phyloP scores from a whole-genome alignment of 2,329 filamentous ascomycete species.

The Parastagonospora nodorum region DNA sequence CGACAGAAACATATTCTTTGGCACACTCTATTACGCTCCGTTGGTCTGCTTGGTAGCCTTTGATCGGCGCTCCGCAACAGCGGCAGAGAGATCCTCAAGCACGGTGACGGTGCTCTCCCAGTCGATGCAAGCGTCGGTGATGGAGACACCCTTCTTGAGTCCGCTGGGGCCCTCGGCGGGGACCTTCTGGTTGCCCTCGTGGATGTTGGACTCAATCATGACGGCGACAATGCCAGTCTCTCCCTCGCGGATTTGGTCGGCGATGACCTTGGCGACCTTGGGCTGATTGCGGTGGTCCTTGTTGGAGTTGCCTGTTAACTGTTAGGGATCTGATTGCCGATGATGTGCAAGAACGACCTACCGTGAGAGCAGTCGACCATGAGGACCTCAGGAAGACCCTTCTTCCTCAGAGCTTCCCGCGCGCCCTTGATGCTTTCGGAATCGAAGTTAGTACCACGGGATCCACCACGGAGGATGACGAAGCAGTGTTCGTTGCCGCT shows the following conservation, averaged over 20 bases:
- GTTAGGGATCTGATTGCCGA: constrained; percentile 14
- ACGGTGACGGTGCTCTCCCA: constrained; percentile 86
- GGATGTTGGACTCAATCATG: constrained; percentile 99
- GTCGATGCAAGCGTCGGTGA: constrained; percentile 94
- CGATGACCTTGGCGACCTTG: constrained; percentile 81
- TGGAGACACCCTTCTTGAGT: constrained; percentile 88
- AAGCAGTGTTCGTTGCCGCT: constrained; percentile 96
- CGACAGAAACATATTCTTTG: background rate
- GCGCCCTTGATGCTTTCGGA: constrained; percentile 78
- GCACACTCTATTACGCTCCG: constrained; percentile 23
- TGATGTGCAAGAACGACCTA: constrained; percentile 48
- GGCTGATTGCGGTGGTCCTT: constrained; percentile 99
- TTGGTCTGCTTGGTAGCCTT: constrained; percentile 32
- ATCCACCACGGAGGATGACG: constrained; percentile 91
- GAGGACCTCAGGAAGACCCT: constrained; percentile 84
- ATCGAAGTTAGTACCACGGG: constrained; percentile 92
- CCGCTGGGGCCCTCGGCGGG: constrained; percentile 77
- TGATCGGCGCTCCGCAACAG: constrained; percentile 75
- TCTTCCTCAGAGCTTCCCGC: constrained; percentile 78
- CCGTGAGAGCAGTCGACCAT: constrained; percentile 99
- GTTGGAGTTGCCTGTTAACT: constrained; percentile 79
- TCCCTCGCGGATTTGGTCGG: constrained; percentile 83
- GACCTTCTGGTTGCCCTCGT: constrained; percentile 80
- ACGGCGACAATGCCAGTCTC: constrained; percentile 91
- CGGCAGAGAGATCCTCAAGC: constrained; percentile 83